These are phyloP conservation scores for Forsythia viridissima DNA, from an alignment of 257 asterid species.

Conservation along the genomic window DNA sequence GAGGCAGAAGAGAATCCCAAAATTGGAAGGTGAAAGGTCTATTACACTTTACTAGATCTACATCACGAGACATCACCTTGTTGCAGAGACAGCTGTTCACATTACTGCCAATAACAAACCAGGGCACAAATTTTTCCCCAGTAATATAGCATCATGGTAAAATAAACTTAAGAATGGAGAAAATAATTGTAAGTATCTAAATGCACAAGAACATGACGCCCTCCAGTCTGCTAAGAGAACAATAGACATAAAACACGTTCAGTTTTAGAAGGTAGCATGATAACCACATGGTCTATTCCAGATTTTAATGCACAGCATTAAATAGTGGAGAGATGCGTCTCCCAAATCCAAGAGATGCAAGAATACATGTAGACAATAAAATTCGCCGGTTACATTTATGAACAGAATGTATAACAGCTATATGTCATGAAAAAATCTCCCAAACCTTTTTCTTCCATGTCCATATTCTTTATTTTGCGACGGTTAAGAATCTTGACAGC, in stretches of 20 bases:
- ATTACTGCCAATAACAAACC: neutral
- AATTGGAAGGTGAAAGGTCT: neutral
- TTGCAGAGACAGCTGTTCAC: neutral
- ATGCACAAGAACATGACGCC: neutral
- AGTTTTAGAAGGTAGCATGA: neutral
- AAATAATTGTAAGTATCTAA: neutral
- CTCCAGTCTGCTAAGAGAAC: neutral
- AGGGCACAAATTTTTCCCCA: neutral
- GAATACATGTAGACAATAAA: neutral
- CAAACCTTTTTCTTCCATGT: slow-evolving; percentile 91
- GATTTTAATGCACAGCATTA: slow-evolving; percentile 1
- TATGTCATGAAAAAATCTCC: slow-evolving; percentile 11
- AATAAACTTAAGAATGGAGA: neutral
- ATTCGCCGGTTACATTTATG: neutral
- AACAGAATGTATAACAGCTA: slow-evolving; percentile 8
- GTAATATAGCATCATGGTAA: neutral
- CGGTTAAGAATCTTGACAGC: slow-evolving; percentile 95
- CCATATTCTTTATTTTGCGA: slow-evolving; percentile 84
- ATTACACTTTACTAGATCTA: neutral
- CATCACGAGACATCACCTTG: neutral
- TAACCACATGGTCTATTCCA: neutral
- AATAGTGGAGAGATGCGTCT: neutral
- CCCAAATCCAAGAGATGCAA: neutral
- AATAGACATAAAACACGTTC: neutral
- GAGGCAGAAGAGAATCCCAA: neutral